Evolutionary conservation across 2,329 filamentous ascomycete genomes (phyloP), one percentile per base, ranked within the genome.

Genomic region (Didymella arachidicola): DNA sequence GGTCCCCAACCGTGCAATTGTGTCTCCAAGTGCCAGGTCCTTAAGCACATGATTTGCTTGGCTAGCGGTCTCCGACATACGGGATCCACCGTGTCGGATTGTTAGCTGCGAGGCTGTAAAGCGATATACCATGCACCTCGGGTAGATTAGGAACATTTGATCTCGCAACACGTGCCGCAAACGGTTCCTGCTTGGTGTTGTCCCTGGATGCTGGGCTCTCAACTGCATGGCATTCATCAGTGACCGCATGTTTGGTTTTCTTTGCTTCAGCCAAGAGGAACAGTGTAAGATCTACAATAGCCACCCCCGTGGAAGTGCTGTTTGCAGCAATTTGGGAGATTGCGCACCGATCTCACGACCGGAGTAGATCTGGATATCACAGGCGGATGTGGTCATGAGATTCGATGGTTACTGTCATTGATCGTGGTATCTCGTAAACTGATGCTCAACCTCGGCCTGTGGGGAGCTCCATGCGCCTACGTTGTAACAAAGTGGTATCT

Each of bases 401-500:
- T 34, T 29, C 16, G n/a, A 12, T 32, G 43, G 14, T 52, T 29
- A 53, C 41, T 16, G 32, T 47, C 48, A 25, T 51, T 60, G 58
- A 45, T n/a, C 36, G 14, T 58, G 25, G 14, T 54, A 51, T 59
- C 18, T 52, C 55, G 66, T 73, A 70, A 68, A 69, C 64, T 53
- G 69, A 71, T 68, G 70, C 70, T 73, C 70, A 60, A 71, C 68
- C 65, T 58, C 39, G 57, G 53, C 42, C 26, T 25, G 25, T 39
- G 60, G 68, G 70, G 68, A 73, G 70, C 70, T 67, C 68, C 67
- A 60, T 73, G 68, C 66, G 68, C 64, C 61, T 72, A 73, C 68
- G 49, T 48, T n/a, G 18, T 42, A 22, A 27, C 11, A 34, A 49
- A 45, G 25, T 45, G 53, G 52, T 45, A 55, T 65, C 48, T 34